Conservation (phyloP, 495 filamentous ascomycete species). For the Aspergillus saccharolyticus region DNA sequence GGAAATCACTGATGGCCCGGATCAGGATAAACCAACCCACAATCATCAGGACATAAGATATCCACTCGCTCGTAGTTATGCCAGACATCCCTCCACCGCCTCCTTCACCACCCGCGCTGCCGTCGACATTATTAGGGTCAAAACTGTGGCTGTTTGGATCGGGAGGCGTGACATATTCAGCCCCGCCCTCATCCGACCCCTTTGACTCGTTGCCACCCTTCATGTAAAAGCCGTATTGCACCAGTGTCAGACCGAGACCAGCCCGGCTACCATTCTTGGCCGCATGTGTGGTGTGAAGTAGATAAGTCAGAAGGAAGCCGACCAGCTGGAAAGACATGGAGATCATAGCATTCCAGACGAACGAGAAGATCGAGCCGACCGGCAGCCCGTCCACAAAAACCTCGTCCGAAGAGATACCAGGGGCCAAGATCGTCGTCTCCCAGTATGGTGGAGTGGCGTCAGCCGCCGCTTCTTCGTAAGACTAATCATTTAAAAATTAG, state of each 20-base stretch:
- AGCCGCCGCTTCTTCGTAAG: conserved; percentile 96
- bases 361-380: conserved; percentile 91
- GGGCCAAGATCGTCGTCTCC: conserved; percentile 96
- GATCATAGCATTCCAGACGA: conserved; percentile 98
- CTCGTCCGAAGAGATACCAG: conserved; percentile 79
- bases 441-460: conserved; percentile 97
- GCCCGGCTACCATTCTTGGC: conserved; percentile 95
- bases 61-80: conserved; percentile 72
- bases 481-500: conserved; percentile 45
- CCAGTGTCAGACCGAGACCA: conserved; percentile 90
- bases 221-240: conserved; percentile 96
- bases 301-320: conserved; percentile 95
- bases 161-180: conserved; percentile 56
- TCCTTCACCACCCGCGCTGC: conserved; percentile 34
- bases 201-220: conserved; percentile 51
- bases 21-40: conserved; percentile 98
- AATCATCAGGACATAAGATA: conserved; percentile 94
- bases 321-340: conserved; percentile 97
- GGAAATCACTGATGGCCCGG: conserved; percentile 78
- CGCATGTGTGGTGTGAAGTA: conserved; percentile 94
- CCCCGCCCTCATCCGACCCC: conserved; percentile 46
- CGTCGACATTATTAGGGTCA: conserved; percentile 61
- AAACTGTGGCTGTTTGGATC: conserved; percentile 92
- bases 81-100: conserved; percentile 36
- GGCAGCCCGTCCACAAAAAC: conserved; percentile 95